These are phyloP conservation scores for Rubroshorea leprosula DNA, from an alignment of 345 rosid species.

Conservation along the genomic window DNA sequence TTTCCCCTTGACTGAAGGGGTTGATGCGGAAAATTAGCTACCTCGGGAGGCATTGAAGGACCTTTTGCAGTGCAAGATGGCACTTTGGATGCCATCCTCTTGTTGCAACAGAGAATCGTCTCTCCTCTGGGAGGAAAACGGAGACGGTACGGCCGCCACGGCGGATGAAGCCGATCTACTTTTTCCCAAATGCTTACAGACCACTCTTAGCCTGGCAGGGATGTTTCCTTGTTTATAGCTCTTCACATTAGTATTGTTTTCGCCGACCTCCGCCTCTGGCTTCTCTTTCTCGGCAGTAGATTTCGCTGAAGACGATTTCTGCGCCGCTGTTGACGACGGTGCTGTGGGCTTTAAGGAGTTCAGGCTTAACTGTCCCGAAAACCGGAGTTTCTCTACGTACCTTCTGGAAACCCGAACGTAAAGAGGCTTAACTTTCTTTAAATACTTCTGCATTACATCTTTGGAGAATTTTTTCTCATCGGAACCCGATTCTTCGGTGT, in stretches of 20 bases:
- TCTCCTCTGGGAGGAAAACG: constrained; percentile 49
- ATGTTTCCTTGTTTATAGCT: constrained; percentile 39
- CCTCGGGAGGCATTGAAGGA: constrained; percentile 86
- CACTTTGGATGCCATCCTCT: constrained; percentile 90
- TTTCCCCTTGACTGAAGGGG: too few relatives aligned
- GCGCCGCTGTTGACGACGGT: constrained; percentile 14
- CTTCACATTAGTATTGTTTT: constrained; percentile 19
- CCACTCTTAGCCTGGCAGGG: constrained; percentile 71
- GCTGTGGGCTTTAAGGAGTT: constrained; percentile 22
- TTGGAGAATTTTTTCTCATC: constrained; percentile 52
- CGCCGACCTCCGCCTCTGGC: constrained; percentile 19
- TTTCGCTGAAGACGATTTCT: constrained; percentile 18
- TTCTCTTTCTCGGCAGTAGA: constrained; percentile 20
- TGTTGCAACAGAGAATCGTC: constrained; percentile 93
- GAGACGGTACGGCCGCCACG: constrained; percentile 34
- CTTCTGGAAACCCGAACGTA: constrained; percentile 77
- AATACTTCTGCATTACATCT: constrained; percentile 69
- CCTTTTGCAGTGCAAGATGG: constrained; percentile 92
- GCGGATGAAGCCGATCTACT: constrained; percentile 80
- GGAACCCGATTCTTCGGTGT: constrained; percentile 30
- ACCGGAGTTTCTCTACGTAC: constrained; percentile 57
- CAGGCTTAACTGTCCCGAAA: constrained; percentile 45
- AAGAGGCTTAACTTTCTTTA: constrained; percentile 88
- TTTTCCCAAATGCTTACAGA: constrained; percentile 81
- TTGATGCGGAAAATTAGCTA: constrained; percentile 9